A percentile compares a stretch with the other conserved stretches of the same genome.
phyloP scores from a whole-genome alignment of 192 early-diverging fungal species.

The Chytriomyces confervae region DNA sequence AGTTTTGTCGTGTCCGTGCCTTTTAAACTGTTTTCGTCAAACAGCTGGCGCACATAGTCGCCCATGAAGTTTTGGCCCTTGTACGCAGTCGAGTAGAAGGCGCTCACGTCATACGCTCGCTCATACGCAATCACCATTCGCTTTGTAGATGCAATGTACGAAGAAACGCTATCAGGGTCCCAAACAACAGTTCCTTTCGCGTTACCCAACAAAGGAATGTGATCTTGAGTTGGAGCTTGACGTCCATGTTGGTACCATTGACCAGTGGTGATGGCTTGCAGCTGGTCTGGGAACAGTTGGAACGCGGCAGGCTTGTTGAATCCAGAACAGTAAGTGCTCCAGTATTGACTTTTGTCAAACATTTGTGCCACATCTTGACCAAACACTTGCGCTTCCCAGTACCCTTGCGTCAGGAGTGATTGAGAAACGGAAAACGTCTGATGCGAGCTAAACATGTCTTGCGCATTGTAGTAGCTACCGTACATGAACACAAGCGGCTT shows the following conservation, averaged over 20 bases:
- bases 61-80: slow-evolving; percentile 33
- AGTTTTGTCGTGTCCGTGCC: slow-evolving; percentile 32
- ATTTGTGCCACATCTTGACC: slow-evolving; percentile 53
- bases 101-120: slow-evolving; percentile 48
- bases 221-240: slow-evolving; percentile 24
- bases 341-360: slow-evolving; percentile 45
- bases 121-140: slow-evolving; percentile 47
- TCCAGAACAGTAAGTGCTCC: slow-evolving; percentile 42
- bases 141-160: neutral
- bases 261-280: neutral
- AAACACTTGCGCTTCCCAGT: slow-evolving; percentile 46
- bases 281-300: slow-evolving; percentile 14
- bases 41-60: slow-evolving; percentile 32
- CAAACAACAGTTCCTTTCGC: slow-evolving; percentile 54
- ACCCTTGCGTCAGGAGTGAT: slow-evolving; percentile 1
- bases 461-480: slow-evolving; percentile 52
- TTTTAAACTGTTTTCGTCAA: slow-evolving; percentile 21
- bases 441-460: slow-evolving; percentile 18
- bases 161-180: slow-evolving; percentile 32
- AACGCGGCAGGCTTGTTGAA: slow-evolving; percentile 45
- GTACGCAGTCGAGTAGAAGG: slow-evolving; percentile 34
- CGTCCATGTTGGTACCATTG: slow-evolving; percentile 41
- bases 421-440: neutral
- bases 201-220: slow-evolving; percentile 29
- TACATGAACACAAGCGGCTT: slow-evolving; percentile 54